phyloP scores from a whole-genome alignment of 495 filamentous ascomycete species.

The Aspergillus coremiiformis region DNA sequence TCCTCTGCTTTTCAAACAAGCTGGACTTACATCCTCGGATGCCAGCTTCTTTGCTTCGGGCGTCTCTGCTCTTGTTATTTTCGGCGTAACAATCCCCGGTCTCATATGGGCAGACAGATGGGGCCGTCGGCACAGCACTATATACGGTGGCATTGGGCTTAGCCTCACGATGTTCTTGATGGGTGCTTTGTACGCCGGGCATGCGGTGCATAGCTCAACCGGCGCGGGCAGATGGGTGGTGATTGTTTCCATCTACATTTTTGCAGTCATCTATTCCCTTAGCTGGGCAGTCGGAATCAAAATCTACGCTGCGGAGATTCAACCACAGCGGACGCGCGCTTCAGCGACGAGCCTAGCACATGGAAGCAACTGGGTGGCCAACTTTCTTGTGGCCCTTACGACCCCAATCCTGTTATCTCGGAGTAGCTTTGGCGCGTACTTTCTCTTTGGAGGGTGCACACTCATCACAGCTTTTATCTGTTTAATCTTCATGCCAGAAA shows the following conservation, averaged over 20 bases:
- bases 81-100: constrained; percentile 42
- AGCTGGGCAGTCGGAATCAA: constrained; percentile 51
- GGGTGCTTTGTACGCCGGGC: constrained; percentile 44
- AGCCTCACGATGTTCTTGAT: constrained; percentile 42
- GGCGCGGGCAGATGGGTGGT: constrained; percentile 51
- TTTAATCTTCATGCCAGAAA: constrained; percentile 53
- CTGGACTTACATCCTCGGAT: constrained; percentile 40
- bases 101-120: constrained; percentile 51
- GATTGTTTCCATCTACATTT: constrained; percentile 28
- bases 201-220: constrained; percentile 34
- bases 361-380: constrained; percentile 46
- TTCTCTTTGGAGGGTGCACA: constrained; percentile 48
- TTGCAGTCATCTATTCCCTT: constrained; percentile 33
- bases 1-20: constrained; percentile 46
- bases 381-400: constrained; percentile 58
- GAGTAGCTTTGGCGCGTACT: constrained; percentile 52
- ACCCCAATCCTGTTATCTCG: constrained; percentile 55
- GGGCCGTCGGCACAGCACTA: constrained; percentile 49
- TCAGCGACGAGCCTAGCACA: constrained; percentile 42
- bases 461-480: constrained; percentile 45
- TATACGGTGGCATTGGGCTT: constrained; percentile 49
- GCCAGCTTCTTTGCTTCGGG: constrained; percentile 50
- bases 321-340: constrained; percentile 47
- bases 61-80: constrained; percentile 46
- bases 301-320: constrained; percentile 50